phyloP scores from a whole-genome alignment of 768 basidiomycete genomes.

The Amanita jacksonii region DNA sequence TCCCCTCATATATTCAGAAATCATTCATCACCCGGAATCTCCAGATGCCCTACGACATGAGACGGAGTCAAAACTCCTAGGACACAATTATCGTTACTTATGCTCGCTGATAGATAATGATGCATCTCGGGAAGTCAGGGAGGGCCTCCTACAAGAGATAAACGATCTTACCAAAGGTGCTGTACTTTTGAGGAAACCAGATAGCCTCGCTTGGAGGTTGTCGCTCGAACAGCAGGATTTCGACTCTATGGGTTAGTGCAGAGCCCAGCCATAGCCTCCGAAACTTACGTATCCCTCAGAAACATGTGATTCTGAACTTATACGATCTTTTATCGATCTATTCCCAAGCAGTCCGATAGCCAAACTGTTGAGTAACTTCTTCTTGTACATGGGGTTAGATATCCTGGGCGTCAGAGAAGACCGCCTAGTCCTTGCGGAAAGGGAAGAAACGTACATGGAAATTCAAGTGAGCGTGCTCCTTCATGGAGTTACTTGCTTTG shows the following conservation, averaged over 20 bases:
- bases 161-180: slow-evolving; percentile 67
- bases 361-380: slow-evolving; percentile 55
- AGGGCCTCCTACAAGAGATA: slow-evolving; percentile 45
- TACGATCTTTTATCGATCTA: slow-evolving; percentile 52
- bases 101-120: slow-evolving; percentile 40
- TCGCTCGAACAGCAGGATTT: slow-evolving; percentile 68
- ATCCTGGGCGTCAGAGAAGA: slow-evolving; percentile 31
- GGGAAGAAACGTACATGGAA: slow-evolving; percentile 49
- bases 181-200: slow-evolving; percentile 63
- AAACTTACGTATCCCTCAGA: slow-evolving; percentile 27
- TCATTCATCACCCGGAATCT: slow-evolving; percentile 75
- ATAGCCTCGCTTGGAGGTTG: slow-evolving; percentile 77
- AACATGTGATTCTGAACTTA: slow-evolving; percentile 44
- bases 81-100: slow-evolving; percentile 53
- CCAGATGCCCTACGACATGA: slow-evolving; percentile 69
- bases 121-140: slow-evolving; percentile 31
- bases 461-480: slow-evolving; percentile 45
- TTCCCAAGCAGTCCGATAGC: slow-evolving; percentile 57
- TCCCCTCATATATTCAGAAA: slow-evolving; percentile 62
- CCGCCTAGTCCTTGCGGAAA: slow-evolving; percentile 11
- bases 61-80: slow-evolving; percentile 69
- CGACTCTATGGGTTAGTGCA: slow-evolving; percentile 49
- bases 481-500: not conserved
- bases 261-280: slow-evolving; percentile 4
- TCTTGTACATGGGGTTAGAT: slow-evolving; percentile 45